Evolutionary conservation across 768 basidiomycete species (phyloP).

Genomic region (Phanerochaete carnosa): DNA sequence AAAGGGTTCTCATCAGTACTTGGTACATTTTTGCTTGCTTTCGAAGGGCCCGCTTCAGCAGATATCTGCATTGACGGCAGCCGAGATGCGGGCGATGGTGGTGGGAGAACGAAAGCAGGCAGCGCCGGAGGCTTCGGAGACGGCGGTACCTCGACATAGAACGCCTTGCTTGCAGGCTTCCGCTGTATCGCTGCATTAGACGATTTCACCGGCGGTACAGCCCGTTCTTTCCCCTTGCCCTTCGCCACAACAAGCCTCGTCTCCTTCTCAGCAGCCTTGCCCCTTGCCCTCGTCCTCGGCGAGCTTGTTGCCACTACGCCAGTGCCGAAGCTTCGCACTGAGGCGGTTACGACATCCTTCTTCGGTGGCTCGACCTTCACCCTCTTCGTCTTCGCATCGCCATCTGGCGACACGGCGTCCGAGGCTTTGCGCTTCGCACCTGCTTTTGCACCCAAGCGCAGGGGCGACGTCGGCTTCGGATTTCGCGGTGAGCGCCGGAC

Average conservation of each 20-base stretch:
- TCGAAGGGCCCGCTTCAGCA: slow-evolving; percentile 10
- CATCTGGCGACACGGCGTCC: neutral
- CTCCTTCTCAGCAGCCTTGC: slow-evolving; percentile 24
- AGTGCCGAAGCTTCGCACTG: neutral
- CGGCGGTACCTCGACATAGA: slow-evolving; percentile 36
- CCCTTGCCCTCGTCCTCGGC: neutral
- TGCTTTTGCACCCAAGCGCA: neutral
- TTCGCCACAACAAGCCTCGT: slow-evolving; percentile 22
- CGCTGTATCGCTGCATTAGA: neutral
- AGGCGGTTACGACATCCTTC: neutral
- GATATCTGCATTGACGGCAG: slow-evolving; percentile 46
- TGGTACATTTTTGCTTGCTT: neutral
- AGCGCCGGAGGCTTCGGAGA: neutral
- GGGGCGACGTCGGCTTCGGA: neutral
- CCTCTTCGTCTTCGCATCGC: neutral
- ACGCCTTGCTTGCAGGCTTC: neutral
- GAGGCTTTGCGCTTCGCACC: slow-evolving; percentile 2
- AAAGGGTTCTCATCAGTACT: neutral
- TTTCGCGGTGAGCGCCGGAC: neutral
- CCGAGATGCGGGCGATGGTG: slow-evolving; percentile 69
- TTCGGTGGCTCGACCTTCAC: neutral
- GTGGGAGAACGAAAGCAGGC: slow-evolving; percentile 73
- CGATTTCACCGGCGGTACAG: neutral
- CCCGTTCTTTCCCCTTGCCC: slow-evolving; percentile 37
- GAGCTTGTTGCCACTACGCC: neutral